Conservation (phyloP, 495 filamentous ascomycete genomes). For the Xylaria palmicola region DNA sequence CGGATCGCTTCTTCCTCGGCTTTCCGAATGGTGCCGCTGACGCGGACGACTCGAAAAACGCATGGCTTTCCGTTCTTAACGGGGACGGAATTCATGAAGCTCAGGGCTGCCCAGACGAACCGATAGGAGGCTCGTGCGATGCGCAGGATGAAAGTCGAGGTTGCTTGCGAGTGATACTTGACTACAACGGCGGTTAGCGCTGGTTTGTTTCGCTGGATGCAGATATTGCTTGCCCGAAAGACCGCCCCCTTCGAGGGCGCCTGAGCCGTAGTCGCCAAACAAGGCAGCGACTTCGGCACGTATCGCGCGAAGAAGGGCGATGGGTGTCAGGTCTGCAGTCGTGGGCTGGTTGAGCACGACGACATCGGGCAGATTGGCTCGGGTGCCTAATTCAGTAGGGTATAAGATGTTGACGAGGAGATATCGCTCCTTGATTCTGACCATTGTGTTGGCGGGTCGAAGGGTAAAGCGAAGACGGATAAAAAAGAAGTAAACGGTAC, state of each 20-base stretch:
- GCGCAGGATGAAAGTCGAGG: slow-evolving; percentile 87
- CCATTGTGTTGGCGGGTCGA: slow-evolving; percentile 61
- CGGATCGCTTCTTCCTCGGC: slow-evolving; percentile 85
- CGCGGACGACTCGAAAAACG: slow-evolving; percentile 81
- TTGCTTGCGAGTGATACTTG: slow-evolving; percentile 90
- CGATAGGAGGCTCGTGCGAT: slow-evolving; percentile 76
- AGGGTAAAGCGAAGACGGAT: background rate
- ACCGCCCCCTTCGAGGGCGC: slow-evolving; percentile 58
- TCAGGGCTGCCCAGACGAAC: slow-evolving; percentile 84
- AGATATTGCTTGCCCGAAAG: slow-evolving; percentile 12
- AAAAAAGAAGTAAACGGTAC: background rate
- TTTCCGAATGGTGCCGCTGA: slow-evolving; percentile 93
- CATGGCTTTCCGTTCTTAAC: slow-evolving; percentile 56
- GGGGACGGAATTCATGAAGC: slow-evolving; percentile 75
- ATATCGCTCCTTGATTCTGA: slow-evolving; percentile 93
- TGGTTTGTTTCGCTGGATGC: background rate
- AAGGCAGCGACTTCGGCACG: slow-evolving; percentile 64
- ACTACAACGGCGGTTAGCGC: slow-evolving; percentile 50
- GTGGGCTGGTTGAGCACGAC: slow-evolving; percentile 77
- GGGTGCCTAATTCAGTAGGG: slow-evolving; percentile 53
- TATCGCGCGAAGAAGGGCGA: slow-evolving; percentile 64
- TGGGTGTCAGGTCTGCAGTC: slow-evolving; percentile 60
- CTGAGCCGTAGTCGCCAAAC: slow-evolving; percentile 91
- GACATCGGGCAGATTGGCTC: slow-evolving; percentile 48
- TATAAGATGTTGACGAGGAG: slow-evolving; percentile 90